Conservation (phyloP, 2,329 filamentous ascomycete genomes). For the Dryadomyces quercus-mongolicae region DNA sequence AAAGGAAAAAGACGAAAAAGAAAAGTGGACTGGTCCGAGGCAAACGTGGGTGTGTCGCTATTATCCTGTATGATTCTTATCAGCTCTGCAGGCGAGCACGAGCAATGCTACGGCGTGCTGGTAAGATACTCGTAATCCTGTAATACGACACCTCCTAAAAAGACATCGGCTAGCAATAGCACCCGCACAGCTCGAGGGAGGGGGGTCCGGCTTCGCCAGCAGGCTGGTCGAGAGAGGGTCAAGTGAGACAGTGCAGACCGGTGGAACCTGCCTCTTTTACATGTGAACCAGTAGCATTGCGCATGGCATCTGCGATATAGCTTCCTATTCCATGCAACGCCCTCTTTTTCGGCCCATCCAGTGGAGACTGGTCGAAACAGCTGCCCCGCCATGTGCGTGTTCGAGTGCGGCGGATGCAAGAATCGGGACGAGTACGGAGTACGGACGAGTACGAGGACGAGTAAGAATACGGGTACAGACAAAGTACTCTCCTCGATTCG, state of each 20-base stretch:
- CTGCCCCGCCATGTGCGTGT: not conserved
- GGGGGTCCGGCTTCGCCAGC: not conserved
- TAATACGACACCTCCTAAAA: not conserved
- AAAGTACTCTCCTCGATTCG: too few species aligned
- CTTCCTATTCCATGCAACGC: not conserved
- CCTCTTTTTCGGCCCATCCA: not conserved
- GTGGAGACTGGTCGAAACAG: not conserved
- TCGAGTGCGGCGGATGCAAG: not conserved
- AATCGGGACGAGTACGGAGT: too few species aligned
- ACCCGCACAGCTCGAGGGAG: not conserved
- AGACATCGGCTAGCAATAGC: not conserved
- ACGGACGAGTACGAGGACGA: too few species aligned
- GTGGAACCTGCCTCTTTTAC: conserved; percentile 1
- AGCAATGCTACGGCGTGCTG: not conserved
- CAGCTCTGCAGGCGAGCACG: not conserved
- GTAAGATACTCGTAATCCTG: not conserved
- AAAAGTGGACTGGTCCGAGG: not conserved
- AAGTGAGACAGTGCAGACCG: not conserved
- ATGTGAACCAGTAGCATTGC: not conserved
- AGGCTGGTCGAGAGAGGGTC: not conserved
- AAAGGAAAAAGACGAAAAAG: not conserved
- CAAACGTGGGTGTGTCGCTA: not conserved
- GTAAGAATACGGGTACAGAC: too few species aligned
- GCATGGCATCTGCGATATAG: not conserved
- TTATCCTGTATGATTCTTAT: not conserved